phyloP scores from a whole-genome alignment of 345 rosid species.

The Eucalyptus pauciflora region DNA sequence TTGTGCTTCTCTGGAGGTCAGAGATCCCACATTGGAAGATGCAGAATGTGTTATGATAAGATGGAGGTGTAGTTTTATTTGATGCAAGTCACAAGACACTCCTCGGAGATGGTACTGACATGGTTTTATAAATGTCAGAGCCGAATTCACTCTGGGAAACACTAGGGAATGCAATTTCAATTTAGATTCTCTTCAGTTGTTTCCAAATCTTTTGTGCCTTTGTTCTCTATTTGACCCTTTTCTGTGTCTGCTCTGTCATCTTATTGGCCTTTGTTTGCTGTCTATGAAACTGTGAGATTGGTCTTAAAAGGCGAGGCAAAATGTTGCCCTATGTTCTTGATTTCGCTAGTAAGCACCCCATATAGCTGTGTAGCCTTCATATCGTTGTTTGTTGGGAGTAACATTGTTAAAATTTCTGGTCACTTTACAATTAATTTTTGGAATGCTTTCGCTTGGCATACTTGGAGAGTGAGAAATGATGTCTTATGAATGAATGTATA shows the following conservation, averaged over 20 bases:
- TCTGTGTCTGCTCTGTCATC: neutral
- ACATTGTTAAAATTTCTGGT: neutral
- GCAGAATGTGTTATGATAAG: neutral
- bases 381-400: neutral
- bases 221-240: neutral
- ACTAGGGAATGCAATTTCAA: neutral
- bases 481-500: neutral
- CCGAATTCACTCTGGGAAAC: neutral
- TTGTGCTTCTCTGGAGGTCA: neutral
- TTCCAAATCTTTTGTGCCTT: neutral
- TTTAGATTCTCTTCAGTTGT: neutral
- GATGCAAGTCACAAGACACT: neutral
- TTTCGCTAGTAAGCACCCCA: neutral
- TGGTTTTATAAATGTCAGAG: neutral
- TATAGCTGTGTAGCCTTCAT: neutral
- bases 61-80: neutral
- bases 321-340: neutral
- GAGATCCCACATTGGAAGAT: neutral
- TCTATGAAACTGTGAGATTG: neutral
- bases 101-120: neutral
- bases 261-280: neutral
- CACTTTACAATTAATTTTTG: neutral
- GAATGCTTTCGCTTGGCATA: neutral
- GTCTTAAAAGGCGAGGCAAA: neutral
- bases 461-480: neutral